Evolutionary conservation across 495 filamentous ascomycete genomes (phyloP).

Genomic region (Neurospora sublineolata): DNA sequence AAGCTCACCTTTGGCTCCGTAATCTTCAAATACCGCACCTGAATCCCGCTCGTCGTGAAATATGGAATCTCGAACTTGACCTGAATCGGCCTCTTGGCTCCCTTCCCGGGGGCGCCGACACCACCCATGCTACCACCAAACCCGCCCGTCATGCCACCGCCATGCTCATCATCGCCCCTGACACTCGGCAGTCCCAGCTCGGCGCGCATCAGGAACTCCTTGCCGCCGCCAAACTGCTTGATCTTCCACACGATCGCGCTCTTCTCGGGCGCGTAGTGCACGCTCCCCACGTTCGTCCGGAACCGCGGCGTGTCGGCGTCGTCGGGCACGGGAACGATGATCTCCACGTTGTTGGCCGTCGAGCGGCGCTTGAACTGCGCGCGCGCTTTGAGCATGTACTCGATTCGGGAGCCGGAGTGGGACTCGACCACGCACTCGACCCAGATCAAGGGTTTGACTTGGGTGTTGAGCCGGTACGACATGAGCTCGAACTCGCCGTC

Average conservation of each 20-base stretch:
- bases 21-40: conserved; percentile 97
- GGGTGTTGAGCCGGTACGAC: conserved; percentile 97
- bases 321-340: conserved; percentile 91
- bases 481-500: conserved; percentile 99
- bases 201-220: conserved; percentile 99
- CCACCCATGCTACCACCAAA: conserved; percentile 95
- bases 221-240: conserved; percentile 96
- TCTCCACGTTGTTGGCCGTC: conserved; percentile 98
- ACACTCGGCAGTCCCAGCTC: conserved; percentile 91
- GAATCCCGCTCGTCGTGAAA: conserved; percentile 96
- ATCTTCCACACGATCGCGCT: conserved; percentile 99
- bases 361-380: conserved; percentile 97
- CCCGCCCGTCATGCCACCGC: conserved; percentile 91
- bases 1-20: conserved; percentile 90
- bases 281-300: conserved; percentile 90
- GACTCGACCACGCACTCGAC: conserved; percentile 95
- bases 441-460: conserved; percentile 98
- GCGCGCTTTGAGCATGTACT: conserved; percentile 97
- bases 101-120: conserved; percentile 55
- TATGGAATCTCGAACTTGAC: conserved; percentile 99
- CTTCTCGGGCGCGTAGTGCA: conserved; percentile 98
- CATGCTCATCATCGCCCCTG: conserved; percentile 90
- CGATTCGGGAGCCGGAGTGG: conserved; percentile 87
- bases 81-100: conserved; percentile 84
- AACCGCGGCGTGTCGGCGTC: conserved; percentile 95